These are phyloP conservation scores for Teunomyces cretensis DNA, from an alignment of 805 yeast species.

Conservation along the genomic window DNA sequence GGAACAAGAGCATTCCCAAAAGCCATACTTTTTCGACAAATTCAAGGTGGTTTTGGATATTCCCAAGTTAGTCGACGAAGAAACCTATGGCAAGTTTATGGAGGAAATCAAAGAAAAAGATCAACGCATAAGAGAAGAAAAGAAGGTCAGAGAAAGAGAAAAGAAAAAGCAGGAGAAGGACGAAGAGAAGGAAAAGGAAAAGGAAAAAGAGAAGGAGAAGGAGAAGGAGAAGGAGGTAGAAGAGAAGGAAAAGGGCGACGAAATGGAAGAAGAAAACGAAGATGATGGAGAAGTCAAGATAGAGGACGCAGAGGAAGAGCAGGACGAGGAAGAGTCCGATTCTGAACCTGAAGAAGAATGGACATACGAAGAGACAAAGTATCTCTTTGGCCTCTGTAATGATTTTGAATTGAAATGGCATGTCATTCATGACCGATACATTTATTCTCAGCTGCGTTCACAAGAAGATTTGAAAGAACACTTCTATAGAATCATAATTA, in stretches of 20 bases:
- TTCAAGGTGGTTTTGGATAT: conserved; percentile 68
- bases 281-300: conserved; percentile 4
- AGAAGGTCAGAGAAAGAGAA: conserved; percentile 11
- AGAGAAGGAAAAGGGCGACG: conserved; percentile 2
- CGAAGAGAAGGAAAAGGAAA: conserved; percentile 8
- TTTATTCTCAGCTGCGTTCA: conserved; percentile 36
- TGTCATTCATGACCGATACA: conserved; percentile 62
- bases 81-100: conserved; percentile 55
- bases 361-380: conserved; percentile 75
- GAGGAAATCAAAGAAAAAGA: conserved; percentile 35
- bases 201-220: conserved; percentile 8
- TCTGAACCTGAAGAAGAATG: conserved; percentile 47
- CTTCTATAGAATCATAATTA: conserved; percentile 67
- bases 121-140: conserved; percentile 8
- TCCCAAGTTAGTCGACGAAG: conserved; percentile 63
- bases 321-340: conserved; percentile 33
- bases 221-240: conserved; percentile 6
- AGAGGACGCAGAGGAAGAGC: conserved; percentile 4
- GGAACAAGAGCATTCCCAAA: conserved; percentile 29
- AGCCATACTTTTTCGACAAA: conserved; percentile 69
- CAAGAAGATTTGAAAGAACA: conserved; percentile 83
- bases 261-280: conserved; percentile 7
- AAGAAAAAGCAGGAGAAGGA: conserved; percentile 9
- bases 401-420: conserved; percentile 66
- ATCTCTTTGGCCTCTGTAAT: conserved; percentile 71